phyloP scores from a whole-genome alignment of 2,329 filamentous ascomycete genomes.

The Venturia asperata region DNA sequence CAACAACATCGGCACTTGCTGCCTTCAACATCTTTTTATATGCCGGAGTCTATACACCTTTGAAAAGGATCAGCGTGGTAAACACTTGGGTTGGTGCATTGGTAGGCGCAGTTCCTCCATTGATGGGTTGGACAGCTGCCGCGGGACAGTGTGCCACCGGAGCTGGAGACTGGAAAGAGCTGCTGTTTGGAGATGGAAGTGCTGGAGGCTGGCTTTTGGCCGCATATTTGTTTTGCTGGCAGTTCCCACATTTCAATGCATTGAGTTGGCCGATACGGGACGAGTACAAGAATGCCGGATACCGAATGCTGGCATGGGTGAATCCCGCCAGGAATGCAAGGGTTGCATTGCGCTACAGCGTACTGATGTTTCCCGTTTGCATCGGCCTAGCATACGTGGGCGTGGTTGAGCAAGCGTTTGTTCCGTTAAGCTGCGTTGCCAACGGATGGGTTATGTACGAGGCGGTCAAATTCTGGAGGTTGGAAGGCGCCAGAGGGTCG shows the following conservation, averaged over 20 bases:
- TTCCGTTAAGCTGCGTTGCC: conserved; percentile 69
- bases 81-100: conserved; percentile 96
- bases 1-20: conserved; percentile 81
- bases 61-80: conserved; percentile 77
- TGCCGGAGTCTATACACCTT: conserved; percentile 82
- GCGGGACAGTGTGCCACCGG: conserved; percentile 70
- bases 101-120: conserved; percentile 84
- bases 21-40: conserved; percentile 82
- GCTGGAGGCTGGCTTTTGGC: conserved; percentile 86
- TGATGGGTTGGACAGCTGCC: conserved; percentile 98
- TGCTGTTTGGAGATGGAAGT: conserved; percentile 62
- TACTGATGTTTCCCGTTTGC: conserved; percentile 82
- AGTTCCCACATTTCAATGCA: conserved; percentile 97
- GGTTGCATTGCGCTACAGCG: conserved; percentile 79
- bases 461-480: conserved; percentile 72
- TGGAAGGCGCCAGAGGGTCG: conserved; percentile 69
- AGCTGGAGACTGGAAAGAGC: conserved; percentile 54
- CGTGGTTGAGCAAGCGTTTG: conserved; percentile 80
- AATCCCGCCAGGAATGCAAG: conserved; percentile 79
- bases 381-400: conserved; percentile 68
- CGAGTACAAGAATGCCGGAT: conserved; percentile 70
- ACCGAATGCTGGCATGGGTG: conserved; percentile 73
- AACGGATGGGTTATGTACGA: conserved; percentile 81
- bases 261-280: conserved; percentile 81
- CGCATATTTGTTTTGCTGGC: conserved; percentile 82